Evolutionary conservation across 2,329 filamentous ascomycete species (phyloP), one percentile per base, ranked within the genome.

Genomic region (Diatrype stigma): DNA sequence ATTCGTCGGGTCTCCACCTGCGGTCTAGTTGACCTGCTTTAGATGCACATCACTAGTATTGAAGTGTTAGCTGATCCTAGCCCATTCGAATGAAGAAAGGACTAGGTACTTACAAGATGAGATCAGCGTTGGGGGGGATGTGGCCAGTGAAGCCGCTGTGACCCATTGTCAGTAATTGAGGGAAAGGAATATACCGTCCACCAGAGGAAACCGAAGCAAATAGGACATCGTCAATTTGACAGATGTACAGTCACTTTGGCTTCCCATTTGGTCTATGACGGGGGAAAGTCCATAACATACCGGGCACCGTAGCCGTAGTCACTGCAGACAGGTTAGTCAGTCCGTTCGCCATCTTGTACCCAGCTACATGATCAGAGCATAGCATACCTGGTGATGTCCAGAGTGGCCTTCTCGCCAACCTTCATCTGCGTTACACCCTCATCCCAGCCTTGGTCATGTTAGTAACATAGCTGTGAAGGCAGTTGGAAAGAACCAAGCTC

Each of bases 341-440:
- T 46, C 42, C 16, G 45, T 37, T 37, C 17, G n/a, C n/a, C n/a
- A n/a, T 23, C 19, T 7, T 17, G 19, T 37, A 48, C 17, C 10
- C 26, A 30, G 8, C 19, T 42, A 23, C 34, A 32, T 49, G 42
- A n/a, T 26, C 28, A 51, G 56, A 45, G 50, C 34, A 52, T 53
- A 6, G n/a, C 60, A 50, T 79, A 91, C 87, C 81, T 78, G 56
- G 85, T 81, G 67, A 97, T 96, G 60, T 85, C 87, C 58, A 99
- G 79, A 47, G 83, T 89, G 49, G 90, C 86, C 77, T 89, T 93
- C 81, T 97, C 93, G 68, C 93, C 92, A 52, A 96, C 77, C 67
- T 86, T 86, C 93, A 99, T 96, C 67, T 83, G 77, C 46, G 77
- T 74, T 48, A 97, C 91, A 59, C 87, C 92, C 73, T 96, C 85